These are phyloP conservation scores for Aspergillus fructus DNA, from an alignment of 2,329 filamentous ascomycete genomes.

Conservation along the genomic window DNA sequence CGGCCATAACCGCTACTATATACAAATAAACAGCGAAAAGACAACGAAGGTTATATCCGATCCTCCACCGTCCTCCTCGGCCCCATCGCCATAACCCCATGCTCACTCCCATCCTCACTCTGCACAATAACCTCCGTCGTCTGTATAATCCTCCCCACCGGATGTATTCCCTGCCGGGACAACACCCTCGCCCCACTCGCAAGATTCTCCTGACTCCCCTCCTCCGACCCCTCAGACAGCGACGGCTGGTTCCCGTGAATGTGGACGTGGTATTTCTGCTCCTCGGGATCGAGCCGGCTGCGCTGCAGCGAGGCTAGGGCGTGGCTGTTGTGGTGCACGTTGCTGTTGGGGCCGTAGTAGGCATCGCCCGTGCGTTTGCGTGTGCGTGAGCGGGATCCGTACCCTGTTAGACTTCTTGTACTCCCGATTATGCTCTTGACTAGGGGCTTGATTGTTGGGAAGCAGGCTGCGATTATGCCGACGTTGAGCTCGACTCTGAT, in stretches of 20 bases:
- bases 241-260: constrained; percentile 1
- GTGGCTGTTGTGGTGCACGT: constrained; percentile 7
- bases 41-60: background rate
- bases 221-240: background rate
- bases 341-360: constrained; percentile 11
- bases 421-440: constrained; percentile 27
- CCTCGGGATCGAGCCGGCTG: constrained; percentile 5
- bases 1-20: too few species aligned
- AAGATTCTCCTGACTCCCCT: constrained; percentile 10
- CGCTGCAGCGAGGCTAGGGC: constrained; percentile 12
- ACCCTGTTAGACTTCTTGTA: constrained; percentile 10
- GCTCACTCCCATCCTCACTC: constrained; percentile 4
- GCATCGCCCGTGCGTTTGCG: constrained; percentile 14
- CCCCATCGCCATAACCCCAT: background rate
- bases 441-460: constrained; percentile 33
- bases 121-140: constrained; percentile 16
- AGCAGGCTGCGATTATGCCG: constrained; percentile 32
- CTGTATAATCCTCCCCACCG: constrained; percentile 5
- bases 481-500: constrained; percentile 28
- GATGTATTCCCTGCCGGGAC: background rate
- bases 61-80: constrained; percentile 9
- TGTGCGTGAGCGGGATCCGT: constrained; percentile 6
- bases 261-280: constrained; percentile 5
- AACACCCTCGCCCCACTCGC: background rate
- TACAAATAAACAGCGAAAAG: background rate